Evolutionary conservation across 2,329 filamentous ascomycete species (phyloP).

Genomic region (Colletotrichum tanaceti): DNA sequence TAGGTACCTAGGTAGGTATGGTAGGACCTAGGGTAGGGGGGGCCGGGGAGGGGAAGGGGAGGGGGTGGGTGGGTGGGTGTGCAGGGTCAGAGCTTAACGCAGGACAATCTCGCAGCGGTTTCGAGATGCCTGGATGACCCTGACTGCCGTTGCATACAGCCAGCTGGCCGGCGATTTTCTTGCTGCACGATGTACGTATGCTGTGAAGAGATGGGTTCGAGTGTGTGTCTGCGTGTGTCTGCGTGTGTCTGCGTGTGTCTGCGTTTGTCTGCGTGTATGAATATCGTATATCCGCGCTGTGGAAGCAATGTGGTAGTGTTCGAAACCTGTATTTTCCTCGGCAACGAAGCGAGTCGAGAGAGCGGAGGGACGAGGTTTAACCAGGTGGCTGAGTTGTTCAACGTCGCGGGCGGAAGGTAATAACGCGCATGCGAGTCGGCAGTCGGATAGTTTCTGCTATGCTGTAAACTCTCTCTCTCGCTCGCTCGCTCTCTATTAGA

Average conservation of each 20-base stretch:
- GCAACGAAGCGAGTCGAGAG: constrained; percentile 22
- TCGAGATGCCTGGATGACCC: constrained; percentile 55
- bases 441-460: constrained; percentile 2
- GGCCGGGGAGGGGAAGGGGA: constrained; percentile 14
- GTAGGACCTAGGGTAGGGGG: neutral
- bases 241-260: neutral
- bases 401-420: neutral
- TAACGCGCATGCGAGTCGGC: neutral
- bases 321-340: constrained; percentile 24
- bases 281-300: neutral
- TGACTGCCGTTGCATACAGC: constrained; percentile 61
- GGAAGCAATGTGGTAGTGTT: neutral
- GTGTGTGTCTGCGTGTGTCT: no score
- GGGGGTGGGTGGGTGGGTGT: constrained; percentile 40
- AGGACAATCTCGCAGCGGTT: constrained; percentile 48
- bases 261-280: neutral
- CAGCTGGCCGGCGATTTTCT: constrained; percentile 43
- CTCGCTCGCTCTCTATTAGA: no score
- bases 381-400: neutral
- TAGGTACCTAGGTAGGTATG: no score
- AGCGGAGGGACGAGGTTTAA: constrained; percentile 6
- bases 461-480: neutral
- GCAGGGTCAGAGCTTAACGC: constrained; percentile 50
- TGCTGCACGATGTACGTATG: neutral
- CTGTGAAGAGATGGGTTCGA: no score